Percentiles rank a stretch among this genome's conserved stretches.
Evolutionary conservation across 2,329 filamentous ascomycete genomes (phyloP).

Genomic region (Sarocladium brachiariae): DNA sequence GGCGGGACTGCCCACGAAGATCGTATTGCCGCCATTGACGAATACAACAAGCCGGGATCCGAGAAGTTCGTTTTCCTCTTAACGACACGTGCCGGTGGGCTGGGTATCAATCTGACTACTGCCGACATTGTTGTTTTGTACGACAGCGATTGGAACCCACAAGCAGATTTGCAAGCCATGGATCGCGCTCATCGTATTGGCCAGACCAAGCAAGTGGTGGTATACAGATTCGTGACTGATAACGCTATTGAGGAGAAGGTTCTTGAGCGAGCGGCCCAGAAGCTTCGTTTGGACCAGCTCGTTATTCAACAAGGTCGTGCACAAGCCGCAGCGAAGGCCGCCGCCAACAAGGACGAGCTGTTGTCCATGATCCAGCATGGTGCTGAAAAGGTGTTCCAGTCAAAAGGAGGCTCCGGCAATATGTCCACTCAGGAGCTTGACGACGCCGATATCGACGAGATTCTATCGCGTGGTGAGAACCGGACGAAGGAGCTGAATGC

Average conservation of each 20-base stretch:
- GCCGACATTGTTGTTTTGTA: slow-evolving; percentile 96
- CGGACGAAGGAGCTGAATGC: slow-evolving; percentile 85
- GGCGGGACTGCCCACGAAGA: slow-evolving; percentile 96
- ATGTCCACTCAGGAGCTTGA: slow-evolving; percentile 44
- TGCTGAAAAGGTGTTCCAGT: slow-evolving; percentile 86
- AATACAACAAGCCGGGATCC: slow-evolving; percentile 93
- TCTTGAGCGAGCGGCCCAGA: slow-evolving; percentile 90
- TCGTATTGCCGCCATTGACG: slow-evolving; percentile 93
- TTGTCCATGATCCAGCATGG: slow-evolving; percentile 98
- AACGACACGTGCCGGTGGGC: slow-evolving; percentile 88
- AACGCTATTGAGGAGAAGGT: slow-evolving; percentile 99
- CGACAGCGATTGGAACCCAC: slow-evolving; percentile 98
- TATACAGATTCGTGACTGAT: slow-evolving; percentile 95
- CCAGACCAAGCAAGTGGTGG: slow-evolving; percentile 94
- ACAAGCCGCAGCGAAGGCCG: slow-evolving; percentile 82
- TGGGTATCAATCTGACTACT: slow-evolving; percentile 92
- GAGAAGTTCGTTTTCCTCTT: slow-evolving; percentile 96
- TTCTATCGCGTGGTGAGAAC: slow-evolving; percentile 79
- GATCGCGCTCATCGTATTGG: slow-evolving; percentile 97
- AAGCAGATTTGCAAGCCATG: slow-evolving; percentile 98
- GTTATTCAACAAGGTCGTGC: slow-evolving; percentile 97
- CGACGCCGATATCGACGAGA: slow-evolving; percentile 85
- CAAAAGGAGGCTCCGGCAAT: slow-evolving; percentile 48
- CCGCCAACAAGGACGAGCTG: slow-evolving; percentile 92
- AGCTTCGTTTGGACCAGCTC: slow-evolving; percentile 89